Evolutionary conservation across 257 asterid genomes (phyloP).

Genomic region (Henckelia pumila): DNA sequence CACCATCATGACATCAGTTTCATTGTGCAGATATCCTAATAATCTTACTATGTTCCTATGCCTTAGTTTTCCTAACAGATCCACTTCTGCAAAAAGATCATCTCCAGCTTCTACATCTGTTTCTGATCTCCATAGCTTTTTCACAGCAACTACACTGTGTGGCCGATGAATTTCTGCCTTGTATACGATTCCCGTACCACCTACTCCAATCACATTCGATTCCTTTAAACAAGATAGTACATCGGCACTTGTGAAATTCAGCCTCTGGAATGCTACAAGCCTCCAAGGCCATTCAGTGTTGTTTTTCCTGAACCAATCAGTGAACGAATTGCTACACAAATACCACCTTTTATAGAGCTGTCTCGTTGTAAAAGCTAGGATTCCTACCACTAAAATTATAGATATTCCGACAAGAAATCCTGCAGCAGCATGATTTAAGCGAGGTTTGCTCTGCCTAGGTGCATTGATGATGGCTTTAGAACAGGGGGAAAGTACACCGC

Average conservation of each 20-base stretch:
- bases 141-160: constrained; percentile 55
- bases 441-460: constrained; percentile 33
- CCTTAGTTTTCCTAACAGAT: constrained; percentile 63
- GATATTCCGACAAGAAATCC: constrained; percentile 51
- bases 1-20: constrained; percentile 66
- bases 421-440: constrained; percentile 38
- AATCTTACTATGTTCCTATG: constrained; percentile 71
- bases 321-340: constrained; percentile 47
- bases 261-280: constrained; percentile 73
- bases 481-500: constrained; percentile 67
- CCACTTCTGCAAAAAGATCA: constrained; percentile 62
- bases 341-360: constrained; percentile 60
- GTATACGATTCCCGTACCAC: constrained; percentile 73
- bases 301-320: constrained; percentile 48
- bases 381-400: constrained; percentile 33
- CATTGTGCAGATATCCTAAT: constrained; percentile 68
- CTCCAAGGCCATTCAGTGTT: constrained; percentile 79
- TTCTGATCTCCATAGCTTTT: constrained; percentile 63
- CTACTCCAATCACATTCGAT: constrained; percentile 66
- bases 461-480: constrained; percentile 26
- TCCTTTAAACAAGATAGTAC: constrained; percentile 60
- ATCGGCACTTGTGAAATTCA: constrained; percentile 57
- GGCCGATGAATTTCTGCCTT: constrained; percentile 62
- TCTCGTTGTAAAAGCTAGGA: constrained; percentile 37
- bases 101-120: constrained; percentile 57